These are phyloP conservation scores for Silene uniflora DNA, from an alignment of 148 eudicot species.

Conservation along the genomic window DNA sequence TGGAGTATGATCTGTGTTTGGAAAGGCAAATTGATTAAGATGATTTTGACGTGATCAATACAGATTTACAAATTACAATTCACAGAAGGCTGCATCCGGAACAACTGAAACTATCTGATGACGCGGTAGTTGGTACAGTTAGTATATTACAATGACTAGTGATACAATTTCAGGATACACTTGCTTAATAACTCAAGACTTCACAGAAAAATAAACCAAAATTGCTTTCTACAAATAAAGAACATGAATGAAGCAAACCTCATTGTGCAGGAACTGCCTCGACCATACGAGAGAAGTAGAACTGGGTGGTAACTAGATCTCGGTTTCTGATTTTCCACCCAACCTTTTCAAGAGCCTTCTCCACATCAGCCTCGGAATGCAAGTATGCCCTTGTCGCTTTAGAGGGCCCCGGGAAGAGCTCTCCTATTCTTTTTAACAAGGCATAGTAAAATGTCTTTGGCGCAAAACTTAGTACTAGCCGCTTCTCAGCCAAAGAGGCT, in stretches of 20 bases:
- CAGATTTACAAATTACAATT: neutral
- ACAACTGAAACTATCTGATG: neutral
- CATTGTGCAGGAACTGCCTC: conserved; percentile 78
- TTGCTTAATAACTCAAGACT: conserved; percentile 31
- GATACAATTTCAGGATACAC: conserved; percentile 15
- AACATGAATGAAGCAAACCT: conserved; percentile 35
- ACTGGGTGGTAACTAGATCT: conserved; percentile 75
- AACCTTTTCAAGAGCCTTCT: conserved; percentile 69
- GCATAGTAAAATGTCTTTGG: conserved; percentile 85
- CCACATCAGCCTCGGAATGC: conserved; percentile 90
- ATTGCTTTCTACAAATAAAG: conserved; percentile 23
- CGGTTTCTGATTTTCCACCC: conserved; percentile 90
- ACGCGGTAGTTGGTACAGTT: conserved; percentile 16
- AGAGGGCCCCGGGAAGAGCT: conserved; percentile 92
- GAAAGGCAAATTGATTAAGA: no score
- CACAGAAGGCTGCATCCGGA: neutral
- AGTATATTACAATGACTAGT: conserved; percentile 12
- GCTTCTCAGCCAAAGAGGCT: conserved; percentile 79
- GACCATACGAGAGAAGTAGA: conserved; percentile 72
- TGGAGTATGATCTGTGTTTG: no score
- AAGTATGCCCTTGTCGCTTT: conserved; percentile 97
- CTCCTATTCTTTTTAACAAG: conserved; percentile 84
- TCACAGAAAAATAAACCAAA: conserved; percentile 21
- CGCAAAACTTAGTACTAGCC: conserved; percentile 84
- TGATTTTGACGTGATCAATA: neutral